A percentile compares a stretch with the other conserved stretches of the same genome.
Evolutionary conservation across 73 alveolate species (phyloP).

Genomic region (Tetrahymena thermophila): DNA sequence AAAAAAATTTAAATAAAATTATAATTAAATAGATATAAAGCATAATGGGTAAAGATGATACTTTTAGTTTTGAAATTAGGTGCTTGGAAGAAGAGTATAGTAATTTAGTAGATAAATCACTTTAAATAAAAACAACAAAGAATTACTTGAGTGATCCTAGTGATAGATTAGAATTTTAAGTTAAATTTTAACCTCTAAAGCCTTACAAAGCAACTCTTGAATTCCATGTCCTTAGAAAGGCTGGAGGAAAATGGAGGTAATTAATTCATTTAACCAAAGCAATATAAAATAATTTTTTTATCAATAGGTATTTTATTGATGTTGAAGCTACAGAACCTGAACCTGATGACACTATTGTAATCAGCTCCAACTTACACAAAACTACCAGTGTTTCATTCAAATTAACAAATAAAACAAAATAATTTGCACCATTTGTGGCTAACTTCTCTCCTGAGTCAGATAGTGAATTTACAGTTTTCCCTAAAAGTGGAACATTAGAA

Average conservation of each 20-base stretch:
- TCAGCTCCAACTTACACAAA: conserved; percentile 83
- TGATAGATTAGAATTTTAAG: background rate
- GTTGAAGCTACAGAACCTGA: conserved; percentile 96
- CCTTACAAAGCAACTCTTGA: background rate
- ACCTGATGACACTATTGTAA: conserved; percentile 90
- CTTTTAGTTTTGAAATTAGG: background rate
- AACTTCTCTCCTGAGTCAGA: conserved; percentile 94
- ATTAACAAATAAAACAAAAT: conserved; percentile 85
- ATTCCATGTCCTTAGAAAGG: background rate
- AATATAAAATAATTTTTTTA: background rate
- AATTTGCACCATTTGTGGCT: conserved; percentile 89
- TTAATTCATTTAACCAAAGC: background rate
- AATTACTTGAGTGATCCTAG: background rate
- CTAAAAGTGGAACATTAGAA: conserved; percentile 87
- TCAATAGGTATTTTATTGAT: background rate
- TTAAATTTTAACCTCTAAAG: background rate
- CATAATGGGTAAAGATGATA: background rate
- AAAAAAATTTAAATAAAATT: background rate
- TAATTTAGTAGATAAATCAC: background rate
- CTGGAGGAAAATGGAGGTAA: background rate
- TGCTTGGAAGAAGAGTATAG: background rate
- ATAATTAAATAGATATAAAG: background rate
- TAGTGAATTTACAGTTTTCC: conserved; percentile 90
- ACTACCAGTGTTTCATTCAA: conserved; percentile 91
- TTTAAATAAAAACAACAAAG: background rate